Conservation (phyloP, 23 red algal genomes). For the Gracilaria vermiculophylla region DNA sequence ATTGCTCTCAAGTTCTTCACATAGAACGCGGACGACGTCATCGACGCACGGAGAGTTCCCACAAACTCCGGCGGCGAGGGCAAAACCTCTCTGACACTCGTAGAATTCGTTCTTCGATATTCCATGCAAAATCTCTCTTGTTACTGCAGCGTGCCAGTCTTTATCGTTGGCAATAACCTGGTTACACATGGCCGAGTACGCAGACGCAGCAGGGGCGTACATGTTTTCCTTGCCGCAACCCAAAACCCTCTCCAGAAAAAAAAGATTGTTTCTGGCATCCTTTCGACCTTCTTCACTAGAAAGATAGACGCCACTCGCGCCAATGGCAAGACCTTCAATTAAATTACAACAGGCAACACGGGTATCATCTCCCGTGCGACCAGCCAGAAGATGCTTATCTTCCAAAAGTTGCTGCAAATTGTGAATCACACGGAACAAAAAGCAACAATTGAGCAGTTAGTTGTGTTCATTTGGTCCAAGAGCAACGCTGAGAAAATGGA, state of each 20-base stretch:
- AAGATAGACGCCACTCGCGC: slow-evolving; percentile 21
- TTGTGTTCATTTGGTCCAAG: background rate
- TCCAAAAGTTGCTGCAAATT: slow-evolving; percentile 23
- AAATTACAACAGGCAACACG: slow-evolving; percentile 51
- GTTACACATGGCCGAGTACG: slow-evolving; percentile 38
- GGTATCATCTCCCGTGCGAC: slow-evolving; percentile 48
- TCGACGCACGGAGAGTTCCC: slow-evolving; percentile 14
- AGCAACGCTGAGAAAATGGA: background rate
- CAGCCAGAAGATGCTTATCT: slow-evolving; percentile 29
- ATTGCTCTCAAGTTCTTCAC: slow-evolving; percentile 17
- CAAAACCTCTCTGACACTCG: slow-evolving; percentile 53
- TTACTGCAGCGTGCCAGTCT: slow-evolving; percentile 36
- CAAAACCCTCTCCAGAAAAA: slow-evolving; percentile 40
- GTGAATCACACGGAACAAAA: no score
- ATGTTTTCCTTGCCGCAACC: slow-evolving; percentile 58
- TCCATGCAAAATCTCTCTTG: slow-evolving; percentile 37
- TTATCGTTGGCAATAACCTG: slow-evolving; percentile 46
- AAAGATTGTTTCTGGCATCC: slow-evolving; percentile 25
- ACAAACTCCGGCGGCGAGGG: slow-evolving; percentile 50
- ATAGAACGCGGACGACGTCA: slow-evolving; percentile 30
- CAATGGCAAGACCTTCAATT: slow-evolving; percentile 36
- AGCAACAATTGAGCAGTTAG: background rate
- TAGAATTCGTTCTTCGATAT: slow-evolving; percentile 2
- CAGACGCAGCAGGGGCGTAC: slow-evolving; percentile 35
- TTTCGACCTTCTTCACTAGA: slow-evolving; percentile 6